These are phyloP conservation scores for Penstemon eatonii DNA, from an alignment of 257 asterid species.

Conservation along the genomic window DNA sequence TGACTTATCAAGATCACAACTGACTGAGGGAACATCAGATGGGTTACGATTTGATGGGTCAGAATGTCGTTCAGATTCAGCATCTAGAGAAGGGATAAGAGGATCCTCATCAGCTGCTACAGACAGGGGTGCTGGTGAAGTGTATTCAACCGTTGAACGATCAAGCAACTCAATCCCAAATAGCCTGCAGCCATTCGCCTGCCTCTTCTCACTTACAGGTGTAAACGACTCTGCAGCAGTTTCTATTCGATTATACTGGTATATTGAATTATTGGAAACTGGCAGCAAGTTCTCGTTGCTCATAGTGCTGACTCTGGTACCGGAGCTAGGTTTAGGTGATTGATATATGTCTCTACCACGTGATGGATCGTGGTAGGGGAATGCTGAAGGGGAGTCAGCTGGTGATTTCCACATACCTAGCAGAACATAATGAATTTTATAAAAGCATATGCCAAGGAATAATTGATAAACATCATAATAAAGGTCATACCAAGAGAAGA, in stretches of 20 bases:
- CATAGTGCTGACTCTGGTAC: conserved; percentile 41
- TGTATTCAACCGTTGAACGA: conserved; percentile 54
- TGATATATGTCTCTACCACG: conserved; percentile 48
- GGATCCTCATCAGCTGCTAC: conserved; percentile 53
- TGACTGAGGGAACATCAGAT: conserved; percentile 62
- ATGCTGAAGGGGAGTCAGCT: conserved; percentile 52
- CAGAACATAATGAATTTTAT: conserved; percentile 22
- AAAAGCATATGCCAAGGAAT: conserved; percentile 8
- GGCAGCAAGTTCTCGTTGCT: conserved; percentile 42
- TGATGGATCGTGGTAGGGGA: conserved; percentile 51
- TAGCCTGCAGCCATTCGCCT: conserved; percentile 65
- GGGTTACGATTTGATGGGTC: conserved; percentile 60
- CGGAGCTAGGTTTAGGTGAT: conserved; percentile 59
- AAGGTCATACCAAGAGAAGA: conserved; percentile 56
- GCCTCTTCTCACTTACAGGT: conserved; percentile 72
- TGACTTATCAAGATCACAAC: conserved; percentile 75
- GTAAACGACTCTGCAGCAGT: conserved; percentile 45
- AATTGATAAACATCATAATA: conserved; percentile 20
- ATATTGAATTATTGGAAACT: conserved; percentile 37
- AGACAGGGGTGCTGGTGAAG: conserved; percentile 40
- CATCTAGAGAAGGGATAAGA: conserved; percentile 44
- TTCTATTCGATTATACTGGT: conserved; percentile 48
- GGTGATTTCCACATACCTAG: conserved; percentile 76
- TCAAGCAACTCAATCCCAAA: conserved; percentile 79
- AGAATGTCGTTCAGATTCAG: conserved; percentile 62